A percentile compares a stretch with the other conserved stretches of the same genome.
Evolutionary conservation across 768 basidiomycete genomes (phyloP).

Genomic region (Termitomyces sp.): DNA sequence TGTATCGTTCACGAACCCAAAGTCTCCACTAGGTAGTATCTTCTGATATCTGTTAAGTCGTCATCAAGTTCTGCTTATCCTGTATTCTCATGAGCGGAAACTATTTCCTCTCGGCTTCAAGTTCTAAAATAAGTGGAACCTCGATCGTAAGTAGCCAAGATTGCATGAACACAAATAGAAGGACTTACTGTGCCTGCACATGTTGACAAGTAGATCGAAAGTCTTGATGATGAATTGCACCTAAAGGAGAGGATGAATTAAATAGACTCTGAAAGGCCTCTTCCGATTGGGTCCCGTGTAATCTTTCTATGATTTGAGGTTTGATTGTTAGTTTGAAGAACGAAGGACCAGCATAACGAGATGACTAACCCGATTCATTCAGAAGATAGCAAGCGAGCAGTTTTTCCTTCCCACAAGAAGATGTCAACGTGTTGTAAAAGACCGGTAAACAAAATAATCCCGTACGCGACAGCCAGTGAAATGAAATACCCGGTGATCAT

Average conservation of each 20-base stretch:
- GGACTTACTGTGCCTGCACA: not conserved
- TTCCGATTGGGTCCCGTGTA: not conserved
- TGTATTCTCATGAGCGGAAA: too few relatives aligned
- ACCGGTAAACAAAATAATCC: not conserved
- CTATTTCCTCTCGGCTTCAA: not conserved
- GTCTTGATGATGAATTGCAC: not conserved
- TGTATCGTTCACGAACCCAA: not conserved
- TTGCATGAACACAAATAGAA: not conserved
- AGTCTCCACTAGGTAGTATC: not conserved
- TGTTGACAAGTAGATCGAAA: too few relatives aligned
- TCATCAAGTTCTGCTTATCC: not conserved
- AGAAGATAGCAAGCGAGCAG: not conserved
- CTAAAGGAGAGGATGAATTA: not conserved
- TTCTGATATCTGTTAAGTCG: not conserved
- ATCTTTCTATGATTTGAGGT: too few relatives aligned
- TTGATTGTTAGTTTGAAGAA: not conserved
- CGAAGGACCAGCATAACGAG: conserved; percentile 2
- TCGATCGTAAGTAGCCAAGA: not conserved
- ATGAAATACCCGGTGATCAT: not conserved
- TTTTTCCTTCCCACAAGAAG: not conserved
- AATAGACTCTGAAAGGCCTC: too few relatives aligned
- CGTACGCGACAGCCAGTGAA: not conserved
- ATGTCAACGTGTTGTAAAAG: not conserved
- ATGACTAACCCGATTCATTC: not conserved
- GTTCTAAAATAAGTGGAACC: not conserved